These are phyloP conservation scores for Saccharomyces cerevisiae DNA, from an alignment of 805 yeast genomes.

Conservation along the genomic window DNA sequence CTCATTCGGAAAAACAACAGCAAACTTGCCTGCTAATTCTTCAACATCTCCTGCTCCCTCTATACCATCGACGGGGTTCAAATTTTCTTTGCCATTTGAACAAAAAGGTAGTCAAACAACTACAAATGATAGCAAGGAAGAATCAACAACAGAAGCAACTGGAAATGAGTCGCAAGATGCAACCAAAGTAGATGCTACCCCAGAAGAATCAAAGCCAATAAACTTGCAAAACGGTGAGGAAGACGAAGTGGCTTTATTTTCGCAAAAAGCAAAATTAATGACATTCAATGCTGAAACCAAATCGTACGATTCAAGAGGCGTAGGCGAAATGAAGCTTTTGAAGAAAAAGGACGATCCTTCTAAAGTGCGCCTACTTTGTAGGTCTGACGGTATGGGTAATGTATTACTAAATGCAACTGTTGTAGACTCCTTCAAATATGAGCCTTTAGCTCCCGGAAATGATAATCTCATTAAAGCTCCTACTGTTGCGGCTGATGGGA, in stretches of 20 bases:
- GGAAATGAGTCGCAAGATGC: conserved; percentile 29
- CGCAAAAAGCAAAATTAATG: conserved; percentile 66
- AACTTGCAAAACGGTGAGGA: conserved; percentile 73
- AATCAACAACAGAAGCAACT: conserved; percentile 14
- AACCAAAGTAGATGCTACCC: conserved; percentile 38
- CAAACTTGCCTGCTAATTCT: conserved; percentile 10
- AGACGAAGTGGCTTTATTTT: conserved; percentile 54
- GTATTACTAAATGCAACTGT: conserved; percentile 64
- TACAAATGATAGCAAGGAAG: conserved; percentile 9
- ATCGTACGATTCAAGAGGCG: conserved; percentile 55
- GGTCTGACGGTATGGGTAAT: conserved; percentile 85
- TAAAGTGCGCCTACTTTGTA: conserved; percentile 63
- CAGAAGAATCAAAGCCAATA: conserved; percentile 40
- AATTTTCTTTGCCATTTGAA: conserved; percentile 29
- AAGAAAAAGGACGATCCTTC: conserved; percentile 45
- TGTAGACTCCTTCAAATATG: conserved; percentile 49
- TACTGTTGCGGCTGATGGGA: conserved; percentile 45
- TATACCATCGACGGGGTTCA: conserved; percentile 28
- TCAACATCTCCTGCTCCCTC: conserved; percentile 5
- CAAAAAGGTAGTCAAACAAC: conserved; percentile 14
- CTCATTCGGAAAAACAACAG: conserved; percentile 20
- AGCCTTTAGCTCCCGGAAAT: conserved; percentile 44
- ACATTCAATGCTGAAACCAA: conserved; percentile 46
- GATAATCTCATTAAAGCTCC: conserved; percentile 64
- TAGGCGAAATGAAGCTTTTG: conserved; percentile 75